These are phyloP conservation scores for Laburnicola sp. DNA, from an alignment of 2,329 filamentous ascomycete species.

Conservation along the genomic window DNA sequence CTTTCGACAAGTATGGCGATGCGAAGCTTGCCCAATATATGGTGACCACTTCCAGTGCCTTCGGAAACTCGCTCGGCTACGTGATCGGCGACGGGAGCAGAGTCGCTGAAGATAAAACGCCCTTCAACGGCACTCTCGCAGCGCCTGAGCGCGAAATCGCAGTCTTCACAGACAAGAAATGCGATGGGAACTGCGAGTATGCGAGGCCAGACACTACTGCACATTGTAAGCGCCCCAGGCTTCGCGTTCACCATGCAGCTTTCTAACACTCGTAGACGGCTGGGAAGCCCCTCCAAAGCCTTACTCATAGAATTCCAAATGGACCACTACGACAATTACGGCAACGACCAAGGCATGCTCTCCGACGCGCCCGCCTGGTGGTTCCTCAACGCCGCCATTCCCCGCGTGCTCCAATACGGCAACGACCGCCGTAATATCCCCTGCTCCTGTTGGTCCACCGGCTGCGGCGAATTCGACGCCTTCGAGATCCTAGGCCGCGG, in stretches of 20 bases:
- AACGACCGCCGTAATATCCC: slow-evolving; percentile 45
- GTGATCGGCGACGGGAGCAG: slow-evolving; percentile 52
- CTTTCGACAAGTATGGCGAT: slow-evolving; percentile 52
- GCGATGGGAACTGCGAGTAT: slow-evolving; percentile 54
- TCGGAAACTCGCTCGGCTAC: slow-evolving; percentile 63
- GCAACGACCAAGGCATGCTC: slow-evolving; percentile 46
- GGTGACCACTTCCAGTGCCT: slow-evolving; percentile 40
- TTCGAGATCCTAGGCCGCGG: slow-evolving; percentile 71
- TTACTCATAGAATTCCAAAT: slow-evolving; percentile 76
- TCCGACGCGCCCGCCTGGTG: slow-evolving; percentile 74
- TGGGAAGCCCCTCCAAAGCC: slow-evolving; percentile 71
- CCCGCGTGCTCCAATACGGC: slow-evolving; percentile 70
- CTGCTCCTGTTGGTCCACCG: slow-evolving; percentile 72
- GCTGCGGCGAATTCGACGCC: slow-evolving; percentile 76
- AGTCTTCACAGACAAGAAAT: slow-evolving; percentile 46
- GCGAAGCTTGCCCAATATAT: not conserved
- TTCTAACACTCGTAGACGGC: slow-evolving; percentile 57
- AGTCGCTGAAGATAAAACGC: slow-evolving; percentile 53
- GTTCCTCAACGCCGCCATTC: slow-evolving; percentile 74
- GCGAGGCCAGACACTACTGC: slow-evolving; percentile 54
- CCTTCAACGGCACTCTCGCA: slow-evolving; percentile 52
- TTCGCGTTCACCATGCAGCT: not conserved
- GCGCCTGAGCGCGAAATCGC: slow-evolving; percentile 42
- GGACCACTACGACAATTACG: slow-evolving; percentile 49
- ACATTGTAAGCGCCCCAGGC: slow-evolving; percentile 49